Percentiles rank a stretch among this genome's conserved stretches.
phyloP scores from a whole-genome alignment of 139 green algal genomes.

The Chlamydomonas urium region DNA sequence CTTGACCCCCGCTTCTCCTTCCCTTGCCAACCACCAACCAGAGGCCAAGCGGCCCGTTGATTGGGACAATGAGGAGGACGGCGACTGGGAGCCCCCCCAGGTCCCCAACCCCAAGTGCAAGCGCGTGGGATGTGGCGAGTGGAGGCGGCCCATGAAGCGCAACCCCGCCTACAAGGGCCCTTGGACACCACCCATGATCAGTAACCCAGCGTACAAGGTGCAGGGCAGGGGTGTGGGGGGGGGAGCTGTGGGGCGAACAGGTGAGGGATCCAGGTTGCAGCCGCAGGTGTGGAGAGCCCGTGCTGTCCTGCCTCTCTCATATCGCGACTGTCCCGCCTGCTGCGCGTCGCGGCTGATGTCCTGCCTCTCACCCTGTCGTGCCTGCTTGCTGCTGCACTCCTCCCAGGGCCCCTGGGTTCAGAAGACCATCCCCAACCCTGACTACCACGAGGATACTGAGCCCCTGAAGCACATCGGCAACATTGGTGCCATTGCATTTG shows the following conservation, averaged over 20 bases:
- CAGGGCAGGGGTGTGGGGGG: too few relatives aligned
- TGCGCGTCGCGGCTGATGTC: too few relatives aligned
- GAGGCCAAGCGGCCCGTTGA: constrained; percentile 78
- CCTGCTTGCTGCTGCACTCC: neutral
- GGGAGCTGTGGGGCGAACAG: too few relatives aligned
- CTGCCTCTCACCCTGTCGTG: too few relatives aligned
- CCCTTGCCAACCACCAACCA: too few relatives aligned
- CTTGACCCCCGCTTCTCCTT: too few relatives aligned
- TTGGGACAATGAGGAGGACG: constrained; percentile 95
- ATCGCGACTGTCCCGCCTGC: too few relatives aligned
- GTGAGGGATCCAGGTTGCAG: too few relatives aligned
- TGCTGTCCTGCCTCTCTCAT: too few relatives aligned
- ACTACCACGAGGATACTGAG: constrained; percentile 2
- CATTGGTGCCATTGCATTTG: constrained; percentile 15
- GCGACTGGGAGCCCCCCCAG: constrained; percentile 80
- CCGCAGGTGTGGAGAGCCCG: too few relatives aligned
- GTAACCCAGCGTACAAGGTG: constrained; percentile 92
- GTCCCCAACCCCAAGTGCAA: constrained; percentile 74
- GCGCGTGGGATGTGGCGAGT: constrained; percentile 71
- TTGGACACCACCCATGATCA: constrained; percentile 74
- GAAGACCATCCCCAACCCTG: constrained; percentile 10
- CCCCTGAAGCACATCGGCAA: constrained; percentile 5
- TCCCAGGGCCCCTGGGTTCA: constrained; percentile 15
- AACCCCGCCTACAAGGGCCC: constrained; percentile 93
- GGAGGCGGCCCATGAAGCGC: constrained; percentile 63